Percentiles rank a stretch among this genome's conserved stretches.
Conservation (phyloP, 2,329 filamentous ascomycete species). For the Diaporthe amygdali region DNA sequence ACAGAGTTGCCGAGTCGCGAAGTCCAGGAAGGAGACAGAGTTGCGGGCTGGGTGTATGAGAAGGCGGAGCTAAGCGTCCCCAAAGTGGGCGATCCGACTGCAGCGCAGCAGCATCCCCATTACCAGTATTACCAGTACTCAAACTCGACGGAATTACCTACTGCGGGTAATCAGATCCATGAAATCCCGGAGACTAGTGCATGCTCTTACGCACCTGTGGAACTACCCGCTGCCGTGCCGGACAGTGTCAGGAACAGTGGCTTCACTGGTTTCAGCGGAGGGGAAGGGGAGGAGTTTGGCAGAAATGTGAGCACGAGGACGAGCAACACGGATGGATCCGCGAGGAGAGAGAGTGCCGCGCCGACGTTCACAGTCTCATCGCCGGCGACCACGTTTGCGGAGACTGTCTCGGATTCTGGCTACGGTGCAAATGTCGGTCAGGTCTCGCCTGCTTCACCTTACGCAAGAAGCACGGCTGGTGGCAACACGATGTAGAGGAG, state of each 20-base stretch:
- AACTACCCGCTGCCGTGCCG: slow-evolving; percentile 1
- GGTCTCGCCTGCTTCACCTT: slow-evolving; percentile 2
- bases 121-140: background rate
- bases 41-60: background rate
- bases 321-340: slow-evolving; percentile 2
- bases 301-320: slow-evolving; percentile 6
- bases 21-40: background rate
- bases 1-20: background rate
- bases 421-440: background rate
- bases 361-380: slow-evolving; percentile 4
- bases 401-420: background rate
- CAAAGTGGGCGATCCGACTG: background rate
- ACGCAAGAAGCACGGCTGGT: background rate
- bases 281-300: background rate
- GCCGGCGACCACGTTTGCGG: slow-evolving; percentile 1
- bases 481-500: background rate
- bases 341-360: background rate
- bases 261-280: background rate
- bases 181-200: background rate
- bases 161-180: background rate
- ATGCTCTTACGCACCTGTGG: slow-evolving; percentile 1
- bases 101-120: background rate
- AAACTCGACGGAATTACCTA: background rate
- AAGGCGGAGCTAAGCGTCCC: background rate
- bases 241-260: background rate